These are phyloP conservation scores for Nothophaeocryptopus gaeumannii DNA, from an alignment of 2,329 filamentous ascomycete species.

Conservation along the genomic window DNA sequence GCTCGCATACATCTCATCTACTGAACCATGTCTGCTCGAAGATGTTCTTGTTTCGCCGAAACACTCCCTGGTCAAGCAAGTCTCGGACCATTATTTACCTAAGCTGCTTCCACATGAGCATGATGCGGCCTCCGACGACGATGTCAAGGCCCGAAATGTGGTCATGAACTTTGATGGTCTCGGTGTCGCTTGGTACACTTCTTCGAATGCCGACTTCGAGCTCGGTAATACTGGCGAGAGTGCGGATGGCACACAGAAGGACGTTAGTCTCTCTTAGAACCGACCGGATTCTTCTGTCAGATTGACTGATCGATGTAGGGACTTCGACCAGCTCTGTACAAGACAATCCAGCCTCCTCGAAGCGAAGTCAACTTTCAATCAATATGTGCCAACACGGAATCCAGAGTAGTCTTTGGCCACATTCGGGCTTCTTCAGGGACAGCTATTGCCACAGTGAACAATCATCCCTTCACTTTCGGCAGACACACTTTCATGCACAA, in stretches of 20 bases:
- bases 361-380: constrained; percentile 55
- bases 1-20: constrained; percentile 55
- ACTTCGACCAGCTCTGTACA: constrained; percentile 51
- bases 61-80: constrained; percentile 46
- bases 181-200: constrained; percentile 55
- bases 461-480: constrained; percentile 56
- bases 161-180: constrained; percentile 56
- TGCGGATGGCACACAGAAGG: constrained; percentile 29
- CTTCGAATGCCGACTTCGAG: constrained; percentile 43
- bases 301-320: constrained; percentile 21
- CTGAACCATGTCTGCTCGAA: constrained; percentile 54
- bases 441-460: constrained; percentile 51
- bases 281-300: not conserved
- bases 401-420: constrained; percentile 52
- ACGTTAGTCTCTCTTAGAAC: constrained; percentile 21
- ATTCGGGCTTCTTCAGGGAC: constrained; percentile 52
- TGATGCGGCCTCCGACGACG: constrained; percentile 42
- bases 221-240: constrained; percentile 26
- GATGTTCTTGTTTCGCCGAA: constrained; percentile 52
- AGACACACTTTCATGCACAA: constrained; percentile 58
- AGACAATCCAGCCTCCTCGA: constrained; percentile 50
- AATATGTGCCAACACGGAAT: constrained; percentile 52
- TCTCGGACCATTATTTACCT: constrained; percentile 54
- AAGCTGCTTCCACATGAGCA: constrained; percentile 51
- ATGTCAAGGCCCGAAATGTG: constrained; percentile 50